Evolutionary conservation across 1,139 yeast species (phyloP).

Genomic region (Hyphopichia khmerensis): DNA sequence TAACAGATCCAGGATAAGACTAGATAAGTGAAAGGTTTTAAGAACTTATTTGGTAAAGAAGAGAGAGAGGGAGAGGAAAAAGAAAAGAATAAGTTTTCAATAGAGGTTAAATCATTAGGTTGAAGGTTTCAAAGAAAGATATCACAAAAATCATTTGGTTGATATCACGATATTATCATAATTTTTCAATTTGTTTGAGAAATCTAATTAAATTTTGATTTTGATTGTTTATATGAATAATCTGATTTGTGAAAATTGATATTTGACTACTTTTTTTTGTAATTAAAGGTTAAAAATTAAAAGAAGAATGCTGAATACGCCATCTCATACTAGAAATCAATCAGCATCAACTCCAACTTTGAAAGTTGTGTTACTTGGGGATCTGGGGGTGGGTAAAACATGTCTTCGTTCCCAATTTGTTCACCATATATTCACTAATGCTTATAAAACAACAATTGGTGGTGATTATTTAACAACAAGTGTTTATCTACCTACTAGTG

Average conservation of each 20-base stretch:
- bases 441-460: conserved; percentile 62
- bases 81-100: too few species aligned
- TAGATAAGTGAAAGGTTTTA: too few species aligned
- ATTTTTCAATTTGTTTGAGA: background rate
- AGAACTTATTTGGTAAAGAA: too few species aligned
- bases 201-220: background rate
- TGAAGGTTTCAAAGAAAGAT: background rate
- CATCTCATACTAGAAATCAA: background rate
- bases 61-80: too few species aligned
- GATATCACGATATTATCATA: background rate
- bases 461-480: conserved; percentile 57
- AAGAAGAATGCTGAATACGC: background rate
- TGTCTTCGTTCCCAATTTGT: conserved; percentile 59
- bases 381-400: conserved; percentile 64
- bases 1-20: too few species aligned
- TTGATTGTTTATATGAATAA: too few species aligned
- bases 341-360: conserved; percentile 25
- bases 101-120: too few species aligned
- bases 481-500: background rate
- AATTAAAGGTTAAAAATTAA: background rate
- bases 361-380: conserved; percentile 58
- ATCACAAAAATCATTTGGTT: background rate
- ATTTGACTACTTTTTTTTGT: background rate
- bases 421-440: conserved; percentile 56
- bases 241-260: background rate